phyloP scores from a whole-genome alignment of 2,329 filamentous ascomycete species.

The Aureobasidium lini region DNA sequence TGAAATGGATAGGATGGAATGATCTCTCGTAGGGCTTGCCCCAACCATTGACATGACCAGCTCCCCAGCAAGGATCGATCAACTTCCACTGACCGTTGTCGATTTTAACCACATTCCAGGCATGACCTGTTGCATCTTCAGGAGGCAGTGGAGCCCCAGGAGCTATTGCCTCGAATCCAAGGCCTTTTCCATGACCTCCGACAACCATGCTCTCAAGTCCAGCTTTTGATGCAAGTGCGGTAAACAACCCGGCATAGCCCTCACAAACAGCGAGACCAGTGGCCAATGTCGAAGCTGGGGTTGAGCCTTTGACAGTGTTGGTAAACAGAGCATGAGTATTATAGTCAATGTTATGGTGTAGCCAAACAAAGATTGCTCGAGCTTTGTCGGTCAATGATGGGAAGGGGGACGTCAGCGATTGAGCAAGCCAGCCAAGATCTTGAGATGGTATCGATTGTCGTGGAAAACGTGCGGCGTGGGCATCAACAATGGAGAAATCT shows the following conservation, averaged over 20 bases:
- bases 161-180: slow-evolving; percentile 56
- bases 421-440: slow-evolving; percentile 65
- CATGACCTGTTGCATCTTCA: slow-evolving; percentile 38
- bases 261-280: slow-evolving; percentile 81
- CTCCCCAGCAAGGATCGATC: slow-evolving; percentile 88
- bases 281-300: slow-evolving; percentile 65
- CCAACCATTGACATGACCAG: slow-evolving; percentile 56
- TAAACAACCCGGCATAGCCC: slow-evolving; percentile 80
- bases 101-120: slow-evolving; percentile 44
- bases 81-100: slow-evolving; percentile 87
- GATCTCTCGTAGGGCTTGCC: slow-evolving; percentile 55
- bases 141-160: slow-evolving; percentile 60
- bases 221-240: slow-evolving; percentile 67
- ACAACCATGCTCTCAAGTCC: slow-evolving; percentile 73
- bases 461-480: slow-evolving; percentile 69
- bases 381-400: slow-evolving; percentile 88
- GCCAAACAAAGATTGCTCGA: slow-evolving; percentile 87
- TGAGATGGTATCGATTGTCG: slow-evolving; percentile 60
- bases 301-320: slow-evolving; percentile 56
- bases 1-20: slow-evolving; percentile 59
- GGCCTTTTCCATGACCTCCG: slow-evolving; percentile 79
- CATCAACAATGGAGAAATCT: slow-evolving; percentile 78
- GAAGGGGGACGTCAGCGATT: slow-evolving; percentile 71
- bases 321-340: slow-evolving; percentile 74
- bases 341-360: slow-evolving; percentile 87